These are phyloP conservation scores for Kitagawia praeruptora DNA, from an alignment of 129 eudicot species.

Conservation along the genomic window DNA sequence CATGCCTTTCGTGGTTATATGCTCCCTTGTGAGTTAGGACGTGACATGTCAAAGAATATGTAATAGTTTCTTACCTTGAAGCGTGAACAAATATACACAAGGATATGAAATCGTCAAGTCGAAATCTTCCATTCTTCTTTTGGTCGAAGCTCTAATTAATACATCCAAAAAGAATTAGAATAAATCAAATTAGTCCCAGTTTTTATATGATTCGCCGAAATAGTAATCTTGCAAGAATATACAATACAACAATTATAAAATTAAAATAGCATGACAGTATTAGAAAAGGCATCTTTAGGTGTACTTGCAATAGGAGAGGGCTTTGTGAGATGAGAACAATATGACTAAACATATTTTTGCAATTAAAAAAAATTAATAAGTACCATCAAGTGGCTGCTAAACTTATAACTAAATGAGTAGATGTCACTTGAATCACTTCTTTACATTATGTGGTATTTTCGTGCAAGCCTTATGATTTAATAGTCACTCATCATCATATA, in stretches of 20 bases:
- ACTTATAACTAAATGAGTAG: not conserved
- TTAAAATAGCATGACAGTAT: not conserved
- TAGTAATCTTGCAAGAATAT: not conserved
- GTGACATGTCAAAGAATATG: not conserved
- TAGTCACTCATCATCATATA: not conserved
- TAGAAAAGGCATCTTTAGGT: not conserved
- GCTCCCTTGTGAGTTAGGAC: not conserved
- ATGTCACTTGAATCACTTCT: not conserved
- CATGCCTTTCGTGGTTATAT: not conserved
- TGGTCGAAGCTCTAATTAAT: constrained; percentile 72
- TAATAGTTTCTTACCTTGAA: constrained; percentile 43
- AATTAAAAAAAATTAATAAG: not conserved
- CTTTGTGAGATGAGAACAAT: not conserved
- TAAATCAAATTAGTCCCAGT: not conserved
- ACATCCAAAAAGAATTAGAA: constrained; percentile 6
- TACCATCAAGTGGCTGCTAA: not conserved
- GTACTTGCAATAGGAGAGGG: not conserved
- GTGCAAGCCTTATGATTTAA: not conserved
- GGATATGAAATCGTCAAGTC: constrained; percentile 78
- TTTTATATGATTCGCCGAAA: not conserved
- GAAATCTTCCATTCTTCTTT: constrained; percentile 64
- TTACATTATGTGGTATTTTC: not conserved
- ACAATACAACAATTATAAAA: not conserved
- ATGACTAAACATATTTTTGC: not conserved
- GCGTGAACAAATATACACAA: constrained; percentile 87